Evolutionary conservation across 2,329 filamentous ascomycete species (phyloP).

Genomic region (Aureobasidium sp.): DNA sequence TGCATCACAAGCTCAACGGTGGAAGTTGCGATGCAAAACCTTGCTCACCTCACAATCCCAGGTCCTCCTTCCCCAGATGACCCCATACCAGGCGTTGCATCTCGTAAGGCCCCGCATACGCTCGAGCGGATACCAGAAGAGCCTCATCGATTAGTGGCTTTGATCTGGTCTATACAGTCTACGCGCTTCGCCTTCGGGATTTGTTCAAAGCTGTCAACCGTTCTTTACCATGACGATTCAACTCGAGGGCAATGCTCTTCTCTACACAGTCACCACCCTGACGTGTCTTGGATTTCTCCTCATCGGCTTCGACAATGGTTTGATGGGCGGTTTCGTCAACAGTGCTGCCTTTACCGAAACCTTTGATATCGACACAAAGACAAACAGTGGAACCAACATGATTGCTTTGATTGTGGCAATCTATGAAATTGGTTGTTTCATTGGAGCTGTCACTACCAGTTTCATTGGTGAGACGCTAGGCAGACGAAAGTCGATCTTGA

Average conservation of each 20-base stretch:
- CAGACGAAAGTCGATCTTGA: constrained; percentile 34
- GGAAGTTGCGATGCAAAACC: constrained; percentile 1
- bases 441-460: constrained; percentile 32
- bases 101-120: neutral
- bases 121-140: neutral
- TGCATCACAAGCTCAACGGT: neutral
- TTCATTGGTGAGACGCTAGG: constrained; percentile 38
- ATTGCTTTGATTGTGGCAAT: constrained; percentile 41
- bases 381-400: constrained; percentile 26
- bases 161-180: constrained; percentile 1
- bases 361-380: constrained; percentile 32
- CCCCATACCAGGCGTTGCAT: constrained; percentile 1
- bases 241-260: constrained; percentile 31
- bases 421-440: constrained; percentile 37
- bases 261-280: constrained; percentile 36
- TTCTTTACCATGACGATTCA: constrained; percentile 1
- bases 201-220: neutral
- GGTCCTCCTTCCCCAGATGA: neutral
- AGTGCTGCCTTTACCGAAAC: constrained; percentile 32
- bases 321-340: constrained; percentile 29
- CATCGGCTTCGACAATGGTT: constrained; percentile 29
- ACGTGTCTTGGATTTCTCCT: constrained; percentile 41
- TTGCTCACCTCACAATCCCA: neutral
- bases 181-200: neutral
- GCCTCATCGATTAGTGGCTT: neutral